These are phyloP conservation scores for Xerocomellus dryophilus DNA, from an alignment of 768 basidiomycete genomes.

Conservation along the genomic window DNA sequence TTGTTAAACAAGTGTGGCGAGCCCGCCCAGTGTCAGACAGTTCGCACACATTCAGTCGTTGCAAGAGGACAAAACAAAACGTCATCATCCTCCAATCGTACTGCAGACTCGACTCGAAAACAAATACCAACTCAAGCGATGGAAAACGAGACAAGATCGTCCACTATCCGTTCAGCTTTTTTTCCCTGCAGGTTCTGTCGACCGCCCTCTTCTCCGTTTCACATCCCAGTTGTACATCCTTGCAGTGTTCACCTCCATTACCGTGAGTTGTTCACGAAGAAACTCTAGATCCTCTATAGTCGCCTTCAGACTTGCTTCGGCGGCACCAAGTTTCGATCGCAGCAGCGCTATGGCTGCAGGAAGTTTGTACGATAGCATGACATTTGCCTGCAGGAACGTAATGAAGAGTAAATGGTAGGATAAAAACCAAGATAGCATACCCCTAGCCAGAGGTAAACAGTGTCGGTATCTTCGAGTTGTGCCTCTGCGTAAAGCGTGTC, in stretches of 20 bases:
- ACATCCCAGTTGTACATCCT: constrained; percentile 97
- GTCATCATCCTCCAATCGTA: too few relatives aligned
- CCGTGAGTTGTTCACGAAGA: constrained; percentile 88
- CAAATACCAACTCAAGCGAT: background rate
- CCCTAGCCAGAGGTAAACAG: constrained; percentile 94
- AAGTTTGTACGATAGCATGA: constrained; percentile 93
- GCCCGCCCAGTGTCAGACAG: too few relatives aligned
- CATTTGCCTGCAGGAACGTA: constrained; percentile 71
- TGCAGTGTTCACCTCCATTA: constrained; percentile 96
- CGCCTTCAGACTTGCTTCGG: constrained; percentile 61
- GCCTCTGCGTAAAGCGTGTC: constrained; percentile 95
- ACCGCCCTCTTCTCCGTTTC: constrained; percentile 65
- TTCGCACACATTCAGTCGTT: too few relatives aligned
- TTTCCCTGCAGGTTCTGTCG: constrained; percentile 28
- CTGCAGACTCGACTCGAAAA: background rate
- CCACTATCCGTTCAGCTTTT: constrained; percentile 11
- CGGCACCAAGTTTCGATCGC: constrained; percentile 66
- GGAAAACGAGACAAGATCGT: background rate
- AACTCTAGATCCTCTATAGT: constrained; percentile 89
- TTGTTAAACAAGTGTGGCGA: too few relatives aligned
- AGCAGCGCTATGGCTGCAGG: constrained; percentile 74
- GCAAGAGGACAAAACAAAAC: too few relatives aligned
- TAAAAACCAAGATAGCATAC: constrained; percentile 46
- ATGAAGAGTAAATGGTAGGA: background rate
- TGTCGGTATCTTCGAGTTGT: constrained; percentile 79